Evolutionary conservation across 208 protist species (phyloP), one percentile per base, ranked within the genome.

Genomic region (Crithidia brevicula): DNA sequence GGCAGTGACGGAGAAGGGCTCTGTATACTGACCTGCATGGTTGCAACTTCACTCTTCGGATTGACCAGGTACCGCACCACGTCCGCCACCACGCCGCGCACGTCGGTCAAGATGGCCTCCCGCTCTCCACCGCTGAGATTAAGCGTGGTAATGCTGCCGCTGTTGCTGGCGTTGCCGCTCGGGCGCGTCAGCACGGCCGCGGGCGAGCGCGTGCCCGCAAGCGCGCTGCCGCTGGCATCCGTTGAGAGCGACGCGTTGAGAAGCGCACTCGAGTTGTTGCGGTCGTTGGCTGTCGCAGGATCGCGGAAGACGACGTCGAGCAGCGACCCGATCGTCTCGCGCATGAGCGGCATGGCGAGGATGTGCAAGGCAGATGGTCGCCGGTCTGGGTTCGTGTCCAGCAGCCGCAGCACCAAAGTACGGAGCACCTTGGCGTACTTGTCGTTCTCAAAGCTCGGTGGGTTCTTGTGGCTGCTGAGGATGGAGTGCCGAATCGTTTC

Each of bases 231-330:
- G 36, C 61, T 53, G 25, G 6, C 34, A 0, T 79, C 77, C 18
- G 80, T 82, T 54, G 83, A 82, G 30, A 76, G 73, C 18, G 83
- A 79, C 20, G 80, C 72, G 58, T 83, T 82, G 7, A 87, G 74
- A 43, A 85, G 61, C 34, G 27, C 59, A 15, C 72, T 75, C 28
- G 78, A 80, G 23, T 61, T 79, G 47, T 76, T 82, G 34, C 74
- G 81, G 38, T 60, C 52, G 27, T 58, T 84, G 9, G 85, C 79
- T 1, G 77, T 70, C 34, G 79, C 77, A n/a, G 81, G 70, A 36
- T 91, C 85, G 36, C 84, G 81, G 2, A 81, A 50, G 13, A 87
- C 81, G 6, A 91, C 75, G 0, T 75, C 85, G 11, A 91, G 68
- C 22, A 91, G 74, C 13, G 84, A 58, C n/a, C 78, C 68, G 1